Evolutionary conservation across 2,329 filamentous ascomycete species (phyloP).

Genomic region (Fusarium udum): DNA sequence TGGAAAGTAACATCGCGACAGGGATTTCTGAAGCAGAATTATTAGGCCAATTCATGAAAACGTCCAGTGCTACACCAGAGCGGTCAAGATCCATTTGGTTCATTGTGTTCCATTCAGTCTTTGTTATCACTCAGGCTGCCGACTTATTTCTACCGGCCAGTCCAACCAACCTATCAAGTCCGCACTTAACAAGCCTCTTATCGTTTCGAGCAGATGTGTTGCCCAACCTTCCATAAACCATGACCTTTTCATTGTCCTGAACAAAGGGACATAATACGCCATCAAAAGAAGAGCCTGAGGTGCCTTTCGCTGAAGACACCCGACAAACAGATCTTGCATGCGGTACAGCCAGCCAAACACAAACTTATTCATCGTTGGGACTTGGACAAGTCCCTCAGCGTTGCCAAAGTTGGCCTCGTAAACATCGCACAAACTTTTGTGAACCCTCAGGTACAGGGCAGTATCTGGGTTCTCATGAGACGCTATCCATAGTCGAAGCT

Average conservation of each 20-base stretch:
- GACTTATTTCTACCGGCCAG: conserved; percentile 37
- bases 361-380: conserved; percentile 26
- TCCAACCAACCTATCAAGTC: conserved; percentile 39
- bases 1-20: no score
- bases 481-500: conserved; percentile 35
- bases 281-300: conserved; percentile 42
- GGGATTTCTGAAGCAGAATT: not conserved
- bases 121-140: conserved; percentile 6
- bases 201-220: conserved; percentile 36
- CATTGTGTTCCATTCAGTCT: not conserved
- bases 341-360: conserved; percentile 45
- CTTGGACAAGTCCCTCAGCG: conserved; percentile 24
- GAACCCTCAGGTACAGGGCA: conserved; percentile 38
- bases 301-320: conserved; percentile 40
- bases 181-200: conserved; percentile 29
- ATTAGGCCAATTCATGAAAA: not conserved
- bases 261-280: conserved; percentile 40
- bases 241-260: conserved; percentile 29
- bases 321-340: conserved; percentile 41
- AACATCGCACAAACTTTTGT: conserved; percentile 37
- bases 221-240: conserved; percentile 42
- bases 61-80: not conserved
- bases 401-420: conserved; percentile 43
- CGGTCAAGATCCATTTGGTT: not conserved
- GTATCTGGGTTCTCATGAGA: conserved; percentile 40